These are phyloP conservation scores for Tetrapisispora fleetii DNA, from an alignment of 805 yeast genomes.

Conservation along the genomic window DNA sequence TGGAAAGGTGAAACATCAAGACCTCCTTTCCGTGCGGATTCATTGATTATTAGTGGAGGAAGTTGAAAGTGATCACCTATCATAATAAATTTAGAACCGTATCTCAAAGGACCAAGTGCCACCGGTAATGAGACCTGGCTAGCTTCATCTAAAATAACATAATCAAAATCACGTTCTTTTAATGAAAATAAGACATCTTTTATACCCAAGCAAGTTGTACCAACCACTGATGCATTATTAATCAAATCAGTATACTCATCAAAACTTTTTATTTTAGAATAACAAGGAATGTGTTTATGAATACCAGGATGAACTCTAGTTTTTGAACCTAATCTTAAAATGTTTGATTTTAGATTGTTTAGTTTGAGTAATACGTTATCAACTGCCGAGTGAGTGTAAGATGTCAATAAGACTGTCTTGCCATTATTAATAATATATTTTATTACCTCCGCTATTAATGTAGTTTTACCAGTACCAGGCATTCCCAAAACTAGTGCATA, in stretches of 20 bases:
- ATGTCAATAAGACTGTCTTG: slow-evolving; percentile 65
- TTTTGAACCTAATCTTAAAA: slow-evolving; percentile 59
- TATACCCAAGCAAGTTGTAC: slow-evolving; percentile 78
- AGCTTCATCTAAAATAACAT: slow-evolving; percentile 93
- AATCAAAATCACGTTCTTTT: slow-evolving; percentile 55
- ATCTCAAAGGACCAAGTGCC: slow-evolving; percentile 77
- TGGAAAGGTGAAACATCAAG: slow-evolving; percentile 71
- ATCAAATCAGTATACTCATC: slow-evolving; percentile 40
- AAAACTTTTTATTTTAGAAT: slow-evolving; percentile 31
- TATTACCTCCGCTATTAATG: slow-evolving; percentile 73
- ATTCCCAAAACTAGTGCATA: slow-evolving; percentile 81
- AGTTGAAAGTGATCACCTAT: slow-evolving; percentile 97
- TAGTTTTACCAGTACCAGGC: slow-evolving; percentile 98
- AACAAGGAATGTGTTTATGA: slow-evolving; percentile 40
- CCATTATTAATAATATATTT: slow-evolving; percentile 44
- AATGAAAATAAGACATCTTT: slow-evolving; percentile 22
- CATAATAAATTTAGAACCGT: slow-evolving; percentile 67
- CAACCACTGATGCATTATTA: slow-evolving; percentile 62
- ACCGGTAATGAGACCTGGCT: slow-evolving; percentile 90
- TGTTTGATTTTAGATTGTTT: slow-evolving; percentile 33
- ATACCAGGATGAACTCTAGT: slow-evolving; percentile 55
- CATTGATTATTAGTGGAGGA: slow-evolving; percentile 74
- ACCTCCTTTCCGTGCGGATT: slow-evolving; percentile 47
- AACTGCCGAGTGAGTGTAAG: slow-evolving; percentile 93
- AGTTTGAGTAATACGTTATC: slow-evolving; percentile 81